phyloP scores from a whole-genome alignment of 352 stramenopile genomes.

The Phytophthora fragariae region DNA sequence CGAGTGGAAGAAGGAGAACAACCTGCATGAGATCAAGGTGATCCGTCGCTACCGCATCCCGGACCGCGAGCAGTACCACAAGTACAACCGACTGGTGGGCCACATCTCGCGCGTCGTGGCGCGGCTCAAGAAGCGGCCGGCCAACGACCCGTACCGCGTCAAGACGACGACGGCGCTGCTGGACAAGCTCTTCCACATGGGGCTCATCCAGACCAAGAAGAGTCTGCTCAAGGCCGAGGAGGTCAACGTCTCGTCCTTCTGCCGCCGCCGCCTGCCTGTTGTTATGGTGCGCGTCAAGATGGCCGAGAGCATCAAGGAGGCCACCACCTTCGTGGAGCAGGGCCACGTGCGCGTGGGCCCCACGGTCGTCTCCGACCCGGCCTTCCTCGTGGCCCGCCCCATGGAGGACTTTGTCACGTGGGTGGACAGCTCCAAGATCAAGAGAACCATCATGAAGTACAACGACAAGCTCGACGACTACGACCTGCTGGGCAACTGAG shows the following conservation, averaged over 20 bases:
- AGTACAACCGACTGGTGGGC: constrained; percentile 98
- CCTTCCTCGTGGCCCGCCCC: constrained; percentile 97
- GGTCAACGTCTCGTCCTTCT: constrained; percentile 96
- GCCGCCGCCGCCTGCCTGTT: constrained; percentile 95
- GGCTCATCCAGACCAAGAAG: constrained; percentile 97
- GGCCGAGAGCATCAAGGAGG: constrained; percentile 98
- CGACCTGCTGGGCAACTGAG: constrained; percentile 96
- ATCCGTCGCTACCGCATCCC: constrained; percentile 98
- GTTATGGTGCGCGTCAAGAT: constrained; percentile 99
- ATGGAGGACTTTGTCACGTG: constrained; percentile 99
- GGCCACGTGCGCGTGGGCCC: constrained; percentile 96
- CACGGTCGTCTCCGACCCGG: constrained; percentile 95
- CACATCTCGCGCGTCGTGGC: constrained; percentile 94
- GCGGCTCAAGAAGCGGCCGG: constrained; percentile 96
- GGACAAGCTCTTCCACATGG: constrained; percentile 98
- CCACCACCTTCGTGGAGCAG: constrained; percentile 98
- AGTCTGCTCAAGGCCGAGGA: constrained; percentile 97
- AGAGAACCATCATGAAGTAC: constrained; percentile 98
- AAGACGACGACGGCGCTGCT: constrained; percentile 97
- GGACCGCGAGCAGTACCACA: constrained; percentile 98
- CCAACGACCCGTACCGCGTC: constrained; percentile 96
- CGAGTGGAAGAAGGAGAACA: constrained; percentile 99
- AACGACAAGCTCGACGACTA: constrained; percentile 99
- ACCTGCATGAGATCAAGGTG: constrained; percentile 98
- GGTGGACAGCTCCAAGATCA: constrained; percentile 98